Evolutionary conservation across 2,329 filamentous ascomycete genomes (phyloP).

Genomic region (Aspergillus ochraceoroseus): DNA sequence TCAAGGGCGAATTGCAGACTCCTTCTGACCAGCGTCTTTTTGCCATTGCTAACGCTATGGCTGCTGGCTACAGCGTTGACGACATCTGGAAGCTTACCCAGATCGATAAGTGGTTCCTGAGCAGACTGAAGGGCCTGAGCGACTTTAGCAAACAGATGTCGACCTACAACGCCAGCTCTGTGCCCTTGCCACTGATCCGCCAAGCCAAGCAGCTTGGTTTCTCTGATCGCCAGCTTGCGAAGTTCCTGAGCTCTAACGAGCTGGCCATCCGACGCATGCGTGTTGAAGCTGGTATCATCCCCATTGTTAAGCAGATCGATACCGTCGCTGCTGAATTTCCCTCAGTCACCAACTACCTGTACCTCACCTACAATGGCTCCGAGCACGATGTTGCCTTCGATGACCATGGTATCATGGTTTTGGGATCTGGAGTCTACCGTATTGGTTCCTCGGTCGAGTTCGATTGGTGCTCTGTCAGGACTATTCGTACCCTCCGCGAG

Average conservation of each 20-base stretch:
- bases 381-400: slow-evolving; percentile 79
- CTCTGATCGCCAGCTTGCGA: slow-evolving; percentile 86
- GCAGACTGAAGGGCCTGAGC: slow-evolving; percentile 82
- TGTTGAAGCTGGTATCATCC: slow-evolving; percentile 78
- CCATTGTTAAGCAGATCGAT: slow-evolving; percentile 96
- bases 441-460: slow-evolving; percentile 98
- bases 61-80: slow-evolving; percentile 84
- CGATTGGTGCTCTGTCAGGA: slow-evolving; percentile 96
- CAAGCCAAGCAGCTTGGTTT: slow-evolving; percentile 92
- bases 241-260: slow-evolving; percentile 93
- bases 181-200: slow-evolving; percentile 62
- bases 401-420: slow-evolving; percentile 91
- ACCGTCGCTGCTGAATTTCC: slow-evolving; percentile 97
- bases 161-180: slow-evolving; percentile 61
- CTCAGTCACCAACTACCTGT: slow-evolving; percentile 90
- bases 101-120: slow-evolving; percentile 98
- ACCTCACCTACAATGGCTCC: slow-evolving; percentile 88
- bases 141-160: slow-evolving; percentile 80
- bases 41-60: slow-evolving; percentile 96
- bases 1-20: slow-evolving; percentile 92
- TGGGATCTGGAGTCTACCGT: slow-evolving; percentile 92
- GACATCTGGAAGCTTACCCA: slow-evolving; percentile 98
- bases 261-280: slow-evolving; percentile 78
- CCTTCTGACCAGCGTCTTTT: slow-evolving; percentile 96
- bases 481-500: slow-evolving; percentile 82